phyloP scores from a whole-genome alignment of 108 stramenopile genomes.

The Fragilaria radians region DNA sequence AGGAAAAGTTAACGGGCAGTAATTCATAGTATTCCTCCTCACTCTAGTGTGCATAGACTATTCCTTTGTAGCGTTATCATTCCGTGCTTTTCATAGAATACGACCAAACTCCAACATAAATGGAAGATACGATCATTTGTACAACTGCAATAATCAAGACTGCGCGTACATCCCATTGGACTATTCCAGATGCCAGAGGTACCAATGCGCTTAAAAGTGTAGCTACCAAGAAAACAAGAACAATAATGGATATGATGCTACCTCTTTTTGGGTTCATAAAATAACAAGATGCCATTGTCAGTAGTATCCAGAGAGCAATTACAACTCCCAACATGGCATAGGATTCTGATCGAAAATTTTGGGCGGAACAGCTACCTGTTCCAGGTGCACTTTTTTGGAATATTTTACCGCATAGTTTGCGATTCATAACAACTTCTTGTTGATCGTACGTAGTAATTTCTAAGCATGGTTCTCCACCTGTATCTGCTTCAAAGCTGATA shows the following conservation, averaged over 20 bases:
- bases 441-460: constrained; percentile 25
- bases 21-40: too few relatives aligned
- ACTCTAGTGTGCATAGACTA: too few relatives aligned
- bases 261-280: neutral
- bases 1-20: too few relatives aligned
- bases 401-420: constrained; percentile 26
- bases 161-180: neutral
- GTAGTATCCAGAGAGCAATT: neutral
- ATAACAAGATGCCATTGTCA: neutral
- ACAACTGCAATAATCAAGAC: neutral
- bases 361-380: constrained; percentile 15
- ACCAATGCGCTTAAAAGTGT: neutral
- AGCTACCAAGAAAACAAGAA: neutral
- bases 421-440: constrained; percentile 24
- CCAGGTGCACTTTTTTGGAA: constrained; percentile 21
- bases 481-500: constrained; percentile 23
- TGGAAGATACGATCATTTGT: neutral
- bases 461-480: constrained; percentile 22
- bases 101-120: neutral
- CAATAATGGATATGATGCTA: neutral
- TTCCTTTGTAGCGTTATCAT: too few relatives aligned
- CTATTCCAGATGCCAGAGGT: neutral
- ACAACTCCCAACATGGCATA: neutral
- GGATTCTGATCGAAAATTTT: neutral
- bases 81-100: neutral